Evolutionary conservation across 1,284 basidiomycete species (phyloP), one percentile per base, ranked within the genome.

Genomic region (Ceratobasidium papillatum): DNA sequence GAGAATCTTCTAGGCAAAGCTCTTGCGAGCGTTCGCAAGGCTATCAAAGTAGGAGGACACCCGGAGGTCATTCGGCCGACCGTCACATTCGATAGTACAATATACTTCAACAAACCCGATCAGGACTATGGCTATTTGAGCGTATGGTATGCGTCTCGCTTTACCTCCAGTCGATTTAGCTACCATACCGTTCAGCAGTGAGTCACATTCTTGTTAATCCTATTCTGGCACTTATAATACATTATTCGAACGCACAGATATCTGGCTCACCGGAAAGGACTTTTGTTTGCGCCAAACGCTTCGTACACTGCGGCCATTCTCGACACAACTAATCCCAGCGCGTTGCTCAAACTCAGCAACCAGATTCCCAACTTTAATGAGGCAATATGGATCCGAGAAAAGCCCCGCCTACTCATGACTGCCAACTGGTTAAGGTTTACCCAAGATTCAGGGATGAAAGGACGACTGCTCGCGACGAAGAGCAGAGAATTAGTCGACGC

Each of bases 401-500:
- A 81, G 68, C 87, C 90, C 52, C 88, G 89, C 25, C 78, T 86
- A 14, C 38, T 73, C 3, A 73, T 62, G 69, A 73, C 69, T 12
- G 69, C 58, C 69, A 73, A 73, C 22, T 73, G 69, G 69, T 30
- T 73, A 27, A 45, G 69, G 32, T 73, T 73, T 34, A 62, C 69
- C 22, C 69, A 73, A 41, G 69, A 73, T n/a, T 82, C 85, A 75
- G 88, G 87, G 1, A 89, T 84, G 78, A 76, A 86, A 77, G 83
- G 84, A 77, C 90, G 85, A 76, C 76, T 89, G 73, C 65, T 88
- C 17, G 83, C 64, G 8, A 89, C 87, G 1, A 86, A 85, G 22
- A 81, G 83, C 3, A 85, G 82, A 77, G 79, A 77, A 72, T 77
- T 89, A 38, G 87, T 87, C 0, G 89, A 90, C 79, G 87, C 88